Evolutionary conservation across 352 stramenopile genomes (phyloP), one percentile per base, ranked within the genome.

Genomic region (Pythium dissimile): DNA sequence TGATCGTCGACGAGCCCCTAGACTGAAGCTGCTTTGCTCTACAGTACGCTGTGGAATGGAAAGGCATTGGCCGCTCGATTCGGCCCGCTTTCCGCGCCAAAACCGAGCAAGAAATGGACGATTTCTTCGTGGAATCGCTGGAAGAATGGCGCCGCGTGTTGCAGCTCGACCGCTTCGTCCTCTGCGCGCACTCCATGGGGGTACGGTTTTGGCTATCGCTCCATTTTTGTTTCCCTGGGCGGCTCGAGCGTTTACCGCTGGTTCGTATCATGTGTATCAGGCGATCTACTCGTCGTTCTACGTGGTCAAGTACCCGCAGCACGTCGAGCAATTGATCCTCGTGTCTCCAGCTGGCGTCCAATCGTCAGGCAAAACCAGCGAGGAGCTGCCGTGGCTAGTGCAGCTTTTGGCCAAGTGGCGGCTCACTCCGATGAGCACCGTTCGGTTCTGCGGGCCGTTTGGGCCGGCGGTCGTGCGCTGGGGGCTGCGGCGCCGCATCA

Each of bases 21-120:
- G 18, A 5, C 18, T 35, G 18, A 18, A 16, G 45, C 12, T 18
- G 18, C 16, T 28, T 21, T 54, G 7, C 3, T n/a, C 3, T 34
- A 24, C 20, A 92, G 83, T 93, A 89, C 45, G 80, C 83, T 11
- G 83, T 93, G 24, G 83, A 93, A 27, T 93, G 83, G 83, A 87
- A 84, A 52, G 83, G 83, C 21, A 88, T 89, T 30, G 83, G 83
- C 28, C 80, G 83, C 16, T 91, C 80, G 0, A 73, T 86, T 38
- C 83, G 83, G 1, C 80, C 83, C 8, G 64, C 61, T 30, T 88
- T 84, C 62, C 54, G 62, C 18, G 78, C 79, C 1, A 88, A 86
- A 53, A 80, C 62, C 10, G 77, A 89, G 46, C 62, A 86, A 54
- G 79, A 89, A 58, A 79, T 73, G 43, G 80, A 93, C 50, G 77